These are phyloP conservation scores for Trametes sp. DNA, from an alignment of 1,284 basidiomycete species.

Conservation along the genomic window DNA sequence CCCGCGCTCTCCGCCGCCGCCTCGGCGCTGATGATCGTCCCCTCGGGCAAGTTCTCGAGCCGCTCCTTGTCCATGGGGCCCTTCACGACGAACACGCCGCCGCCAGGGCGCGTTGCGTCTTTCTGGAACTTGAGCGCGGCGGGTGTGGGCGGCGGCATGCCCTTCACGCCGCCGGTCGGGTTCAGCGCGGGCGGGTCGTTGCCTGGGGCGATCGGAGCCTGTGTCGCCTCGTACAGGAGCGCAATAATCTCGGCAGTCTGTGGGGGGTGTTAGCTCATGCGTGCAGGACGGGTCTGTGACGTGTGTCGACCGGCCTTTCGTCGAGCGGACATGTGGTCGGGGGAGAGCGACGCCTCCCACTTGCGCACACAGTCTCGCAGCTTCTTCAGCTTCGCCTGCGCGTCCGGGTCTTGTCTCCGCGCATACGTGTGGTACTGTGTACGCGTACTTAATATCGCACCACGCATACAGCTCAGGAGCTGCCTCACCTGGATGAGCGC, in stretches of 20 bases:
- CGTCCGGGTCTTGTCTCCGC: slow-evolving; percentile 77
- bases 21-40: slow-evolving; percentile 60
- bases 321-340: slow-evolving; percentile 91
- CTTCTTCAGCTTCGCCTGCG: slow-evolving; percentile 78
- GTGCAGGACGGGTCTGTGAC: slow-evolving; percentile 32
- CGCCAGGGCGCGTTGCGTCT: slow-evolving; percentile 79
- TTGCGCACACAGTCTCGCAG: slow-evolving; percentile 83
- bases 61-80: slow-evolving; percentile 55
- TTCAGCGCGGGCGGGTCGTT: slow-evolving; percentile 68
- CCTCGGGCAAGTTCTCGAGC: slow-evolving; percentile 62
- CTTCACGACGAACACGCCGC: slow-evolving; percentile 83
- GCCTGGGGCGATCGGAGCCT: slow-evolving; percentile 66
- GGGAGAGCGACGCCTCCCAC: slow-evolving; percentile 83
- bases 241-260: slow-evolving; percentile 94
- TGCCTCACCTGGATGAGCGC: slow-evolving; percentile 84
- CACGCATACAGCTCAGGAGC: not conserved
- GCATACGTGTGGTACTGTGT: slow-evolving; percentile 92
- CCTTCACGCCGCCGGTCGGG: slow-evolving; percentile 75
- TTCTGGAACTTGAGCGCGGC: slow-evolving; percentile 73
- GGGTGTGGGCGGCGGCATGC: slow-evolving; percentile 59
- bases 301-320: slow-evolving; percentile 69
- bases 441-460: slow-evolving; percentile 22
- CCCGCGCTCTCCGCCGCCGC: slow-evolving; percentile 41
- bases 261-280: slow-evolving; percentile 37
- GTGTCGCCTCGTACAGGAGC: slow-evolving; percentile 90